Conservation (phyloP, 2,329 filamentous ascomycete genomes). For the Coleophoma cylindrospora region DNA sequence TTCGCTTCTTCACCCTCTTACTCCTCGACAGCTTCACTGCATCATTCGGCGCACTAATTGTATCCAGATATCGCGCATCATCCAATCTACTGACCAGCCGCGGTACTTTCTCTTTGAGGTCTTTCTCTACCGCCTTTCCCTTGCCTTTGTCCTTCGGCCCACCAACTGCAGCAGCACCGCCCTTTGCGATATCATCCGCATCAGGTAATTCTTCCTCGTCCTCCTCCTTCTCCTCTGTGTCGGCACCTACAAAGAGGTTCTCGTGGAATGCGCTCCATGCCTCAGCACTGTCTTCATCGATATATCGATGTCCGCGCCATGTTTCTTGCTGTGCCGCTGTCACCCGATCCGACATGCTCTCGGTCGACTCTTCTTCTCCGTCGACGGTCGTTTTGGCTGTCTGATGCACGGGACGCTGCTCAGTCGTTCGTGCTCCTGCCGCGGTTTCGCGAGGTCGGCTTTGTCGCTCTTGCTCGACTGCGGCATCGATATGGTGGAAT, state of each 20-base stretch:
- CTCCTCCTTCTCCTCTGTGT: constrained; percentile 5
- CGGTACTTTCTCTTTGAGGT: constrained; percentile 8
- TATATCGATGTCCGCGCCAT: constrained; percentile 76
- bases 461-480: constrained; percentile 57
- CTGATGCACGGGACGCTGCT: constrained; percentile 77
- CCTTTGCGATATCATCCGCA: constrained; percentile 5
- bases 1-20: constrained; percentile 9
- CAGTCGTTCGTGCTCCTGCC: constrained; percentile 26
- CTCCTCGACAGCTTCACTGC: constrained; percentile 21
- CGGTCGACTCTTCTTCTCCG: constrained; percentile 57
- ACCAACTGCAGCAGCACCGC: not conserved
- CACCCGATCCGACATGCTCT: constrained; percentile 72
- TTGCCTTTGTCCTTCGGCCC: not conserved
- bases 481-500: constrained; percentile 87
- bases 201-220: constrained; percentile 8
- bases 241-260: constrained; percentile 50
- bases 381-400: constrained; percentile 74
- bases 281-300: constrained; percentile 72
- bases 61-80: constrained; percentile 56
- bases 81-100: constrained; percentile 47
- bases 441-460: constrained; percentile 31
- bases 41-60: constrained; percentile 48
- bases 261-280: constrained; percentile 74
- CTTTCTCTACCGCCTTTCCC: not conserved
- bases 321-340: constrained; percentile 73